Base-by-base conservation (phyloP, 805 yeast genomes). In the Nakazawaea ernobii region DNA sequence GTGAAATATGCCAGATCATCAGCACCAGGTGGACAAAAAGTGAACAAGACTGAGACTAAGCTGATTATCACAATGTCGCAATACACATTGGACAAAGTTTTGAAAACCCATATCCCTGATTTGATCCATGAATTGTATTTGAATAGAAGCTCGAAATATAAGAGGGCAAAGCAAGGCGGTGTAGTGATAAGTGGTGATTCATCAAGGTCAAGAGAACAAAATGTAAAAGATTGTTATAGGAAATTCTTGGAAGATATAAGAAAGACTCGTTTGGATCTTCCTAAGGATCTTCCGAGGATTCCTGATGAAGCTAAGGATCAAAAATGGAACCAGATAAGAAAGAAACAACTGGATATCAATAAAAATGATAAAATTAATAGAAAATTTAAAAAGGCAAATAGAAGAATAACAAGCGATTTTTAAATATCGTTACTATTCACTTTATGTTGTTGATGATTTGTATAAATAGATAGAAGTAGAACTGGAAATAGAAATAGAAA, bases 21-120 rank as follows among this genome's bases (percentile, higher is more conserved):
- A 1, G 84, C 83, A 0, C 73, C 81, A 0, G 84, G 84, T 1
- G 84, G 84, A 3, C 83, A 78, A 46, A 78, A 78, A 52, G 83
- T 78, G n/a, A 78, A 78, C 52, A 77, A 75, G 35, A 76, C 82
- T 0, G 73, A 76, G 8, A 70, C 80, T 1, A 77, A 77, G 51
- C 82, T 63, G 1, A 46, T 41, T 61, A 8, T 52, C 51, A 13
- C 72, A 39, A 63, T 68, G 35, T 46, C 64, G 33, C 39, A 68
- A 11, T 43, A 69, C 53, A 59, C 73, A 43, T 15, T 39, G 66
- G 60, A 41, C 55, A 62, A 49, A 61, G 73, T 77, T 53, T 70
- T 58, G 53, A 68, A 53, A 56, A 64, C 53, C 29, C 73, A 79
- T 77, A 65, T 77, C 3, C 75, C 78, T 5, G 45, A 45, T 4